Evolutionary conservation across 1,284 basidiomycete genomes (phyloP).

Genomic region (Apiotrichum montevideense): DNA sequence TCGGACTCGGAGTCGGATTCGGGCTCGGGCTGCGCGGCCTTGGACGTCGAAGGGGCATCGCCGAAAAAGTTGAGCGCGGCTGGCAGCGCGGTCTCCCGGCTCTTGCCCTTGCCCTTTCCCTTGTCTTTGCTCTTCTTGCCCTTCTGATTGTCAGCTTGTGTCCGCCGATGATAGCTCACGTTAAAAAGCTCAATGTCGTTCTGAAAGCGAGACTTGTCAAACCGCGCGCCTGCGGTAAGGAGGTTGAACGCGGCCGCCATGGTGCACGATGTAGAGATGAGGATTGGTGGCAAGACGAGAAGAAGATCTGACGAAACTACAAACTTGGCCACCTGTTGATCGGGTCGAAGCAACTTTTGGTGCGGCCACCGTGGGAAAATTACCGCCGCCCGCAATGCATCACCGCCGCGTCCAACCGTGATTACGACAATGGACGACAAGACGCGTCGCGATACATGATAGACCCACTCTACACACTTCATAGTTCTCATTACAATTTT

Average conservation of each 20-base stretch:
- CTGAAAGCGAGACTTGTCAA: conserved; percentile 71
- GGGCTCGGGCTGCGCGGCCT: conserved; percentile 46
- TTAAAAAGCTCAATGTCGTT: conserved; percentile 65
- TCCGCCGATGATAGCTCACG: conserved; percentile 47
- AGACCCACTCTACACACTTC: too few relatives aligned
- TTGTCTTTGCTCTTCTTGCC: conserved; percentile 46
- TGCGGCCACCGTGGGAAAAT: too few relatives aligned
- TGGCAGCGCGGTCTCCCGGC: conserved; percentile 52
- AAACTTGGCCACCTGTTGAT: conserved; percentile 1
- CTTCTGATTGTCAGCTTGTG: conserved; percentile 9
- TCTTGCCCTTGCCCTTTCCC: conserved; percentile 25
- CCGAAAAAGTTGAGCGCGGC: conserved; percentile 82
- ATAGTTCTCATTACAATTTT: too few relatives aligned
- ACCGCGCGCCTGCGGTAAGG: conserved; percentile 65
- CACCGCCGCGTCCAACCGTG: too few relatives aligned
- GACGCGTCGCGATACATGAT: too few relatives aligned
- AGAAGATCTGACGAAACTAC: not conserved
- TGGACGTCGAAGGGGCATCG: conserved; percentile 52
- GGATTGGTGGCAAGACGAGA: not conserved
- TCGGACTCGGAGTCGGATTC: conserved; percentile 21
- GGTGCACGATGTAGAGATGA: conserved; percentile 9
- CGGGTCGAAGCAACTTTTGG: too few relatives aligned
- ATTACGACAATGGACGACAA: too few relatives aligned
- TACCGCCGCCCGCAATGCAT: too few relatives aligned
- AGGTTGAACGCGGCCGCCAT: conserved; percentile 60